These are phyloP conservation scores for Hansenula lynferdii DNA, from an alignment of 1,139 yeast species.

Conservation along the genomic window DNA sequence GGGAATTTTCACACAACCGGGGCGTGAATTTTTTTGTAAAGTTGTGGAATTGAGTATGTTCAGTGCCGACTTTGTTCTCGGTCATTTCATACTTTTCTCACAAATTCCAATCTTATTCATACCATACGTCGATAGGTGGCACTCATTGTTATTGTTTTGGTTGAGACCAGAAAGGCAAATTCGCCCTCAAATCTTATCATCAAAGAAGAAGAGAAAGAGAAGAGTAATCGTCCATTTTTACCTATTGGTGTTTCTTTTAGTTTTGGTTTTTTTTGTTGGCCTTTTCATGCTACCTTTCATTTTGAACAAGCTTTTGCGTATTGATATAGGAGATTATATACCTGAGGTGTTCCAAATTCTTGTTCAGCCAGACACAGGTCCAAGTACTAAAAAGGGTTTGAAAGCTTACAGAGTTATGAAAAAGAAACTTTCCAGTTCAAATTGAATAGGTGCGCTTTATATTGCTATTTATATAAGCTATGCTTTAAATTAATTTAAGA, in stretches of 20 bases:
- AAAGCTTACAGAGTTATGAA: conserved; percentile 18
- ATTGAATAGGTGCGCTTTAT: too few relatives aligned
- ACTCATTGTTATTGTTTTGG: conserved; percentile 98
- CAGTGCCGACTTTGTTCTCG: conserved; percentile 93
- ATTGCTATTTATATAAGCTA: too few relatives aligned
- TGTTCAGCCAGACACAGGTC: conserved; percentile 37
- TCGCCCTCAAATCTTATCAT: conserved; percentile 97
- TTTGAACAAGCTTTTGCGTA: conserved; percentile 26
- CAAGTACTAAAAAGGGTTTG: conserved; percentile 35
- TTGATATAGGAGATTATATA: conserved; percentile 34
- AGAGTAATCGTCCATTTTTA: conserved; percentile 98
- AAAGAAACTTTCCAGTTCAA: not conserved
- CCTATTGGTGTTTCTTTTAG: conserved; percentile 71
- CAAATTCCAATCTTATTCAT: conserved; percentile 84
- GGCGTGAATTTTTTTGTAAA: conserved; percentile 95
- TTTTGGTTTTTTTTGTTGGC: conserved; percentile 64
- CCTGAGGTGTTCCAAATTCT: conserved; percentile 33
- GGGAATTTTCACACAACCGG: conserved; percentile 95
- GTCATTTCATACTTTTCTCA: conserved; percentile 81
- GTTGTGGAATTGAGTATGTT: conserved; percentile 91
- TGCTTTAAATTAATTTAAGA: too few relatives aligned
- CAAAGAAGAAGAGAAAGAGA: conserved; percentile 96
- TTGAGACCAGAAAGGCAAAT: conserved; percentile 96
- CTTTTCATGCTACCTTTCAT: conserved; percentile 37
- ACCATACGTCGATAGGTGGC: conserved; percentile 96